Evolutionary conservation across 2,329 filamentous ascomycete species (phyloP), one percentile per base, ranked within the genome.

Genomic region (Exophiala spinifera): DNA sequence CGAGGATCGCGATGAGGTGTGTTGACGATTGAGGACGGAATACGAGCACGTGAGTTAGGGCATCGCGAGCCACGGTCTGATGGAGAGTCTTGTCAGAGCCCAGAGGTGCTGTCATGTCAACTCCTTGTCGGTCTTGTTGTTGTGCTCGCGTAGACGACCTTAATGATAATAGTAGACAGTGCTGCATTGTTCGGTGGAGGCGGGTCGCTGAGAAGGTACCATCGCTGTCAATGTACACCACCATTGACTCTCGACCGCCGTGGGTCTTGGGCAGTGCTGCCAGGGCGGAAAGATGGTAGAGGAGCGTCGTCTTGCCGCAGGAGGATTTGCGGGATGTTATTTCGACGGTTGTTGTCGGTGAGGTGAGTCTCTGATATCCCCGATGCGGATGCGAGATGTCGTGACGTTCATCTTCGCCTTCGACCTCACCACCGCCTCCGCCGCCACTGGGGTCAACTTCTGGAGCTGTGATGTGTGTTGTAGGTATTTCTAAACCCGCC

Each of bases 141-240:
- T 31, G 28, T 2, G 10, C 23, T 3, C 23, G 28, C 3, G 28
- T 31, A 31, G 28, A 31, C 8, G 23, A 8, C 5, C 23, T 25
- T n/a, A n/a, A n/a, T n/a, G n/a, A n/a, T n/a, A n/a, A n/a, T n/a
- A n/a, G n/a, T 31, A 73, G 54, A 40, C 67, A 57, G 28, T 59
- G 40, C 13, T 64, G 53, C 54, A 77, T 69, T 15, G 58, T 48
- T 14, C 55, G 60, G n/a, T 49, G 34, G 11, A 86, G 72, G 20
- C 79, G 72, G 6, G 69, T 47, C 23, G 80, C 70, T 51, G 75
- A 76, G 66, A 86, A 83, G 21, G 76, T 74, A 55, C 71, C 70
- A 53, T 84, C 77, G 1, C 76, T 74, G 64, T 86, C 82, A 42
- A 85, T 67, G 60, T 83, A 73, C 5, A 84, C 69, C 10, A 82